Conservation (phyloP, 164 flowering plant species). For the Paratinospora sagittata region DNA sequence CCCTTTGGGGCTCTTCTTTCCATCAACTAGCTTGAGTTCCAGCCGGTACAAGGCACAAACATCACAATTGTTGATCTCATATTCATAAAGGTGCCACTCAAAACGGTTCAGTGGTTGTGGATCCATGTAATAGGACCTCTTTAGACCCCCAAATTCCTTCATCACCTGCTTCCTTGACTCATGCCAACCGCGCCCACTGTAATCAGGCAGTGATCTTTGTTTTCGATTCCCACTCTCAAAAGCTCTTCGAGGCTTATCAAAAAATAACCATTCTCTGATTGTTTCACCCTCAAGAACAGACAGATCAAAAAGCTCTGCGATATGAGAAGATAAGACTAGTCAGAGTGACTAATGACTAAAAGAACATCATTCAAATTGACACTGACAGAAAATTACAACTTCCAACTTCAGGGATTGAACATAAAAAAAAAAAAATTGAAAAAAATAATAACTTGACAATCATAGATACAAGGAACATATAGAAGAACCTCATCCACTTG, state of each 20-base stretch:
- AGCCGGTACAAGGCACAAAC: conserved; percentile 84
- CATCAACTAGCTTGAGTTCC: conserved; percentile 81
- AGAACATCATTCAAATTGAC: neutral
- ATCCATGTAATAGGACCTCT: conserved; percentile 98
- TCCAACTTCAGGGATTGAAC: neutral
- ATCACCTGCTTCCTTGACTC: conserved; percentile 97
- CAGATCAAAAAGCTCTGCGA: conserved; percentile 90
- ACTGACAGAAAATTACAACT: neutral
- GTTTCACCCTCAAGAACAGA: conserved; percentile 79
- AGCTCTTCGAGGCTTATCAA: conserved; percentile 97
- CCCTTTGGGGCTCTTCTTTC: conserved; percentile 73
- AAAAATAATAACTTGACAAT: too few species aligned
- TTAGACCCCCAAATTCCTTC: conserved; percentile 82
- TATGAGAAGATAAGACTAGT: conserved; percentile 9
- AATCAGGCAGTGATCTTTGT: conserved; percentile 97
- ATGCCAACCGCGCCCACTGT: conserved; percentile 98
- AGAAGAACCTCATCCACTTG: neutral
- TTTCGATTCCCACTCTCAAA: conserved; percentile 97
- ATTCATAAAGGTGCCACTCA: conserved; percentile 98
- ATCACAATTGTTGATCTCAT: conserved; percentile 85
- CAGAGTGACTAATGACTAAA: neutral
- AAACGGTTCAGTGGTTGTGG: conserved; percentile 75
- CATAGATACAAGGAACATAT: neutral
- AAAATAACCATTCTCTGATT: conserved; percentile 96
- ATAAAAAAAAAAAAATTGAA: too few species aligned